Conservation (phyloP, 139 green algal genomes). For the Chlorella sp. region DNA sequence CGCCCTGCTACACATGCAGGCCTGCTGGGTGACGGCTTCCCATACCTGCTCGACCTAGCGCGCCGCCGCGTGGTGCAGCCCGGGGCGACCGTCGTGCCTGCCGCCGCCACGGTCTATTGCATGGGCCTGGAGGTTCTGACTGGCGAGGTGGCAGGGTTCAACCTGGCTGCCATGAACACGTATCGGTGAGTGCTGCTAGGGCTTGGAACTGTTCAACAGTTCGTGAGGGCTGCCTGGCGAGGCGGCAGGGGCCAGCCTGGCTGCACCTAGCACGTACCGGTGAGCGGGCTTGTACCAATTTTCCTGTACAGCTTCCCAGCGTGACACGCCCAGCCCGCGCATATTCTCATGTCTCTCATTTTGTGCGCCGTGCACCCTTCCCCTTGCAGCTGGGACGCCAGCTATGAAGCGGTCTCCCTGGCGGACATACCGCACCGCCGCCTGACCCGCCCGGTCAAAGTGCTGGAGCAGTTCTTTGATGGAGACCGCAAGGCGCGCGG, state of each 20-base stretch:
- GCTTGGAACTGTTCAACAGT: too few relatives aligned
- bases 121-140: constrained; percentile 79
- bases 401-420: constrained; percentile 65
- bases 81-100: constrained; percentile 64
- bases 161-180: constrained; percentile 75
- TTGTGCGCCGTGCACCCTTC: too few relatives aligned
- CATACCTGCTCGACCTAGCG: constrained; percentile 65
- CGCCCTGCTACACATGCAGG: constrained; percentile 29
- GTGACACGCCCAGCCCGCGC: too few relatives aligned
- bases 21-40: constrained; percentile 69
- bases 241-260: constrained; percentile 70
- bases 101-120: constrained; percentile 73
- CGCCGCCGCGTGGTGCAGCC: constrained; percentile 65
- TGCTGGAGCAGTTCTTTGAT: constrained; percentile 73
- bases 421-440: constrained; percentile 60
- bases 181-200: constrained; percentile 57
- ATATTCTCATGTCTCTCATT: too few relatives aligned
- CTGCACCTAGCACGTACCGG: constrained; percentile 77
- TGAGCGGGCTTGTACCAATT: too few relatives aligned
- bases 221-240: constrained; percentile 32
- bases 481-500: constrained; percentile 34
- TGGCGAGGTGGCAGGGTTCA: constrained; percentile 57
- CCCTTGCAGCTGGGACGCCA: constrained; percentile 65
- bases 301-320: too few relatives aligned
- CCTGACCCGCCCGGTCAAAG: constrained; percentile 72